A percentile compares a stretch with the other conserved stretches of the same genome.
Conservation (phyloP, 495 filamentous ascomycete genomes). For the Pseudevernia furfuracea region DNA sequence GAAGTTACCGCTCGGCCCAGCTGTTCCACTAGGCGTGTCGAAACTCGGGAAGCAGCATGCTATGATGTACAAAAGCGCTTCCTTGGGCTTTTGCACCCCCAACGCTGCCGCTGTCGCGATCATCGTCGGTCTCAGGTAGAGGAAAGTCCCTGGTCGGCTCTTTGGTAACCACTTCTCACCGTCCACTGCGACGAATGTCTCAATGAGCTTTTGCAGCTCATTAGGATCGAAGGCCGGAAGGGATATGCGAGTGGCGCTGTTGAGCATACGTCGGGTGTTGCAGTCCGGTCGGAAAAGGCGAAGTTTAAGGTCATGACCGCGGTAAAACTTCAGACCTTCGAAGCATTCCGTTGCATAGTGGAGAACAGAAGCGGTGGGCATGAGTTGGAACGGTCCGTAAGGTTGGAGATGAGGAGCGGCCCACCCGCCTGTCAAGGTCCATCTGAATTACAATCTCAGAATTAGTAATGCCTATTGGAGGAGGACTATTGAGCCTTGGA, state of each 20-base stretch:
- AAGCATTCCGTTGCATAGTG: slow-evolving; percentile 93
- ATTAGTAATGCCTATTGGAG: too few species aligned
- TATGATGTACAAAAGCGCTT: slow-evolving; percentile 80
- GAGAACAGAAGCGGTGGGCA: slow-evolving; percentile 75
- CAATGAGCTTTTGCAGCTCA: slow-evolving; percentile 68
- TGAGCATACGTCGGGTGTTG: slow-evolving; percentile 67
- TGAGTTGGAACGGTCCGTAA: slow-evolving; percentile 70
- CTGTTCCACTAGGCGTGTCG: slow-evolving; percentile 26
- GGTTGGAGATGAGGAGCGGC: slow-evolving; percentile 67
- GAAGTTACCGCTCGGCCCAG: neutral
- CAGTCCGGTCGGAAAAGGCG: slow-evolving; percentile 77
- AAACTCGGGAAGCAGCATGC: slow-evolving; percentile 61
- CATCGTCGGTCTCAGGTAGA: slow-evolving; percentile 78
- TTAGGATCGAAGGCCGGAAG: slow-evolving; percentile 69
- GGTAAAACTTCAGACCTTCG: slow-evolving; percentile 83
- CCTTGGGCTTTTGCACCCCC: slow-evolving; percentile 71
- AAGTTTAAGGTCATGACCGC: slow-evolving; percentile 71
- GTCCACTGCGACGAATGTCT: slow-evolving; percentile 43
- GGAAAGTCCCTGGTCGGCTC: slow-evolving; percentile 53
- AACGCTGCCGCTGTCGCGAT: slow-evolving; percentile 74
- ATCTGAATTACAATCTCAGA: too few species aligned
- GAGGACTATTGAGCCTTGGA: too few species aligned
- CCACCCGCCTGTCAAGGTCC: slow-evolving; percentile 67
- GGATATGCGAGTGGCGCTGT: slow-evolving; percentile 64
- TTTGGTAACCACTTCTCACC: slow-evolving; percentile 75